These are phyloP conservation scores for Neckera pumila DNA, from an alignment of 225 moss, liverwort and hornwort genomes.

Conservation along the genomic window DNA sequence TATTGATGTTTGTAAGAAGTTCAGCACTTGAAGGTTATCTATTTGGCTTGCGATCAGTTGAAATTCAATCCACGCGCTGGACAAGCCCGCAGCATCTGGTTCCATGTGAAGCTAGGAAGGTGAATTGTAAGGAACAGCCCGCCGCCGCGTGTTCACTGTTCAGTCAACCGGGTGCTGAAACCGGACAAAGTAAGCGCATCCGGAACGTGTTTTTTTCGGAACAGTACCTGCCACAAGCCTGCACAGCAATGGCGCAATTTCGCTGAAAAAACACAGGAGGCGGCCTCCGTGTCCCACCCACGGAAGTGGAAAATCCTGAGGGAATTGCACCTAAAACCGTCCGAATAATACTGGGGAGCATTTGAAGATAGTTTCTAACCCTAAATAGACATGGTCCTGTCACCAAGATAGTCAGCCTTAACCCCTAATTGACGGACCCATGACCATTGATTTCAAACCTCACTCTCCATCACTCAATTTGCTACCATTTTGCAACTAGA, in stretches of 20 bases:
- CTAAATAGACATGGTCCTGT: not conserved
- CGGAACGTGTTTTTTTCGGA: not conserved
- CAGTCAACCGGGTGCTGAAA: not conserved
- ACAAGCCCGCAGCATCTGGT: not conserved
- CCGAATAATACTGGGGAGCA: not conserved
- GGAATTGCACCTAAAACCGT: not conserved
- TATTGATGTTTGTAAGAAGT: too few relatives aligned
- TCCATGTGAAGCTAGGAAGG: not conserved
- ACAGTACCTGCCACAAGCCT: not conserved
- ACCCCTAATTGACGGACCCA: too few relatives aligned
- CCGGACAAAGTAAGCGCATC: not conserved
- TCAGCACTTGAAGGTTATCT: not conserved
- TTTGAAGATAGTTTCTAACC: not conserved
- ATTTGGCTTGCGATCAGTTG: not conserved
- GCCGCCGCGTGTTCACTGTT: not conserved
- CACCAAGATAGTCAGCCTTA: not conserved
- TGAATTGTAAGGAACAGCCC: not conserved
- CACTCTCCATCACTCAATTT: too few relatives aligned
- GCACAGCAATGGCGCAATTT: not conserved
- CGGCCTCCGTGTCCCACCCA: not conserved
- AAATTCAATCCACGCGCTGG: too few relatives aligned
- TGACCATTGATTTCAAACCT: too few relatives aligned
- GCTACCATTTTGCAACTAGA: too few relatives aligned
- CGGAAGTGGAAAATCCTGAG: not conserved
- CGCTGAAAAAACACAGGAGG: too few relatives aligned